Evolutionary conservation across 2,329 filamentous ascomycete genomes (phyloP).

Genomic region (Colletotrichum sp.): DNA sequence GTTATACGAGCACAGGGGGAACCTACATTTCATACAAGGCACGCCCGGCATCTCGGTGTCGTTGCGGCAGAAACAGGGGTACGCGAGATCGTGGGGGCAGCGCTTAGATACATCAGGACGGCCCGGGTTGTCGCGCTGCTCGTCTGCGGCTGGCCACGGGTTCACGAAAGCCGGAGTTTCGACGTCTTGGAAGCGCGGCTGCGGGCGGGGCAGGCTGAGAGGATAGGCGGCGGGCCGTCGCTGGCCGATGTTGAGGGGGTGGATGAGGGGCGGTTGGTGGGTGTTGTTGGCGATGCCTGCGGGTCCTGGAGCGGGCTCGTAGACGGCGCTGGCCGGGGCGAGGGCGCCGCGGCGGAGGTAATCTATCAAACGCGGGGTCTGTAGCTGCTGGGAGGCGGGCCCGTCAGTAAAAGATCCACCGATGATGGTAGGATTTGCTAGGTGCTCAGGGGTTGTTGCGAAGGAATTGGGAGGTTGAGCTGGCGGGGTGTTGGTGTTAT

Average conservation of each 20-base stretch:
- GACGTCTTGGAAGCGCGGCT: neutral
- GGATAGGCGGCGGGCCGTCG: neutral
- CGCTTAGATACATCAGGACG: neutral
- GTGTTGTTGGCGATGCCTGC: neutral
- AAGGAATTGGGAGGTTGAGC: neutral
- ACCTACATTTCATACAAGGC: neutral
- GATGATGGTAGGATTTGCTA: neutral
- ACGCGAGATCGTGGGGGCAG: neutral
- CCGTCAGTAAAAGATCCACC: neutral
- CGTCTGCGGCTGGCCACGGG: neutral
- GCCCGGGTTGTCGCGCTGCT: neutral
- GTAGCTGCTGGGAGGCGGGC: neutral
- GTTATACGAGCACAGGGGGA: neutral
- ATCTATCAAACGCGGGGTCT: neutral
- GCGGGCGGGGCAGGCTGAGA: neutral
- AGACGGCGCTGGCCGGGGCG: neutral
- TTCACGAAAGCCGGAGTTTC: neutral
- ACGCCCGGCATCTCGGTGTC: neutral
- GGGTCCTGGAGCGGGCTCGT: neutral
- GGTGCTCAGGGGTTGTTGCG: neutral
- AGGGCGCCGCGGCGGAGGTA: neutral
- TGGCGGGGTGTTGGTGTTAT: neutral
- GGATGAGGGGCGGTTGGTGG: neutral
- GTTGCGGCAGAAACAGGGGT: neutral
- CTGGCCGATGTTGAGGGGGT: neutral